Evolutionary conservation across 2,329 filamentous ascomycete species (phyloP), one percentile per base, ranked within the genome.

Genomic region (Botryotinia globosa): DNA sequence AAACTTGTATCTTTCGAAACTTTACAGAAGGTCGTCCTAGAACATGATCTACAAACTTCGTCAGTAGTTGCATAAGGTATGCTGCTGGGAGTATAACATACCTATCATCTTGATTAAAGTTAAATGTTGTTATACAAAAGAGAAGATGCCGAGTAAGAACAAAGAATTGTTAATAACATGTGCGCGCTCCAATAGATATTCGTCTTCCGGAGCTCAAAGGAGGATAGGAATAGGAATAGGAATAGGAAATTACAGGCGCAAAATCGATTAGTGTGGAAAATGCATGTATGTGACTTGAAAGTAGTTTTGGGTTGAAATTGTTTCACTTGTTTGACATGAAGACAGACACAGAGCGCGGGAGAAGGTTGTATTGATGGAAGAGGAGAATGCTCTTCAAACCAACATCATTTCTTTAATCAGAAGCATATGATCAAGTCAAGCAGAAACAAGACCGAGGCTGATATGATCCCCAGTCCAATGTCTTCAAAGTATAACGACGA

Each of bases 1-100:
- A 88, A 77, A 99, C 94, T 82, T 98, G 95, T 68, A 97, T 91
- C 80, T 97, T 94, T 76, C 95, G 90, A 79, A 97, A 97, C 84
- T 95, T 93, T 80, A 92, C 90, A 74, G 94, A 98, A 48, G 95
- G 95, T 76, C 94, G 90, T 75, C 95, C 95, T 66, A 98, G 86
- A 73, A 98, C 92, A 86, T 98, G 95, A 83, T 98, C 95, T 90
- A 54, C 65, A 32, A 62, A 45, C 8, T 16, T 32, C 22, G 29
- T 68, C 32, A 72, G 56, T 68, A 32, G 25, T 18, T 39, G 48
- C 9, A 48, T 9, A 12, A 8, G 32, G 22, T 1, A 16, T 29
- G 2, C 18, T 25, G 48, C 14, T 34, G 18, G 12, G 16, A 32
- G n/a, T 56, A 25, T 12, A 9, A 54, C 10, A 51, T 72, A 72